Percentiles rank a stretch among this genome's conserved stretches.
Evolutionary conservation across 495 filamentous ascomycete genomes (phyloP).

Genomic region (Aspergillus leporis): DNA sequence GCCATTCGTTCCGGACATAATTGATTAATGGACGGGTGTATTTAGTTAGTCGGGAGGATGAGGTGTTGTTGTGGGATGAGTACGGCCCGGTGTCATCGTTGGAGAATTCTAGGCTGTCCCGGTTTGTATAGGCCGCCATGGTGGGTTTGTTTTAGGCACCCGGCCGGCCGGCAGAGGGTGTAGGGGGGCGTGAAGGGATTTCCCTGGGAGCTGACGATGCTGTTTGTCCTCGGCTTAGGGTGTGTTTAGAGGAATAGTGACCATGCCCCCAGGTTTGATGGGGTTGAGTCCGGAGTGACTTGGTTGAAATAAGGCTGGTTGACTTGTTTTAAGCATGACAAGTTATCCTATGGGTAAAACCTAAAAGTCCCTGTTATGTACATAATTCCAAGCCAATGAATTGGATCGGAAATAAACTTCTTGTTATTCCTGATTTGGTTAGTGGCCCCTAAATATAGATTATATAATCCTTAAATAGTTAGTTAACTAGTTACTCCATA

Average conservation of each 20-base stretch:
- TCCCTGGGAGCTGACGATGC: background rate
- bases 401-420: background rate
- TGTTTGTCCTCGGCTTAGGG: background rate
- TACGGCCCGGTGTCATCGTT: constrained; percentile 17
- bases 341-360: no score
- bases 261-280: background rate
- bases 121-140: background rate
- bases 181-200: background rate
- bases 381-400: background rate
- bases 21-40: constrained; percentile 44
- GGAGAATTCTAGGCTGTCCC: background rate
- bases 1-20: constrained; percentile 50
- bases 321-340: background rate
- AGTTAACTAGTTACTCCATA: no score
- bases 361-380: no score
- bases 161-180: background rate
- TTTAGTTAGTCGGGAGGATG: constrained; percentile 17
- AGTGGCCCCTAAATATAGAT: background rate
- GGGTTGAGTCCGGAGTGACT: background rate
- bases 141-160: background rate
- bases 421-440: background rate
- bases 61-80: constrained; percentile 6
- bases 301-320: background rate
- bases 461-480: background rate
- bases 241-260: background rate